Evolutionary conservation across 169 alveolate genomes (phyloP), one percentile per base, ranked within the genome.

Genomic region (Cryptosporidium ubiquitum): DNA sequence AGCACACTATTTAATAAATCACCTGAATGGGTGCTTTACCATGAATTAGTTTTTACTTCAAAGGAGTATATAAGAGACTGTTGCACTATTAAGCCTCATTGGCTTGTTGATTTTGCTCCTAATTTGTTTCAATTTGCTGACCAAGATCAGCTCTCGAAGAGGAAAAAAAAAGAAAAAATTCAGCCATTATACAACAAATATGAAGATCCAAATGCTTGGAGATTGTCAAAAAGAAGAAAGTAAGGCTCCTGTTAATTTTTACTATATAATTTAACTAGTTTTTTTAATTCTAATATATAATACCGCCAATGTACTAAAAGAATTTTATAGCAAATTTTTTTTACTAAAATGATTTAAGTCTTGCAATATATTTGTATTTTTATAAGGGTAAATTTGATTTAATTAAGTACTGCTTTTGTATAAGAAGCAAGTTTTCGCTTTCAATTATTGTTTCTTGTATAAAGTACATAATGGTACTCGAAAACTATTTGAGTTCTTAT

Each of bases 11-110:
- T 97, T 92, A 95, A 97, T 86, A 95, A 96, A 91, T 92, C 84
- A 51, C 99, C 99, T n/a, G 98, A 98, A 85, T 98, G 99, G 97
- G 97, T 98, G 26, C 98, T 98, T 12, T 98, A 98, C 94, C 99
- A 98, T 85, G 99, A 98, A 89, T 92, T 98, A 51, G 99, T 98
- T 40, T 86, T 97, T 91, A 98, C 99, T 1, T 97, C 99, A 40
- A 97, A 97, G 93, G 99, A 98, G 92, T 98, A 98, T 85, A 97
- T 98, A 97, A 94, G 99, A 70, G 99, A 98, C 86, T 98, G 98
- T 33, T 96, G 99, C 84, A 93, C 96, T 1, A 96, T 98, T 52
- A 98, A 98, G 85, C 99, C 99, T 14, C 96, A 96, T 69, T 98
- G 99, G 99, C 95, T 98, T 39, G 95, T 97, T 66, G 99, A 98